Conservation (phyloP, 2,329 filamentous ascomycete genomes). For the Zymoseptoria ardabiliae region DNA sequence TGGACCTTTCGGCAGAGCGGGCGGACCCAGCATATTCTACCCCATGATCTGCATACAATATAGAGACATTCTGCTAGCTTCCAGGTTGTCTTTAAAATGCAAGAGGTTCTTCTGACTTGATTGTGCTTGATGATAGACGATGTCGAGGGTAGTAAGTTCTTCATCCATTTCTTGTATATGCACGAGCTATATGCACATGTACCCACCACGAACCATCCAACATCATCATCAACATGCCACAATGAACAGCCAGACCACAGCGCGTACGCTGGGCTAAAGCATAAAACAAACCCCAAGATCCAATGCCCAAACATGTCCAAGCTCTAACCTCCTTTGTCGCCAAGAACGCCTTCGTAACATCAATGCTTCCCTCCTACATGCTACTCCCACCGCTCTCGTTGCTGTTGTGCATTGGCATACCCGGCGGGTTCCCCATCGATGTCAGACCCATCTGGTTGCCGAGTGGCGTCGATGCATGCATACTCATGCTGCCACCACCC, state of each 20-base stretch:
- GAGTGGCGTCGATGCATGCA: constrained; percentile 9
- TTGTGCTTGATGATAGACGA: too few relatives aligned
- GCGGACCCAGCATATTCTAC: background rate
- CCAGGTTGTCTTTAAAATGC: too few relatives aligned
- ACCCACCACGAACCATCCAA: background rate
- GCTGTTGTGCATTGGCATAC: constrained; percentile 18
- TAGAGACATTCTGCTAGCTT: too few relatives aligned
- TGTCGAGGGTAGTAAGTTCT: background rate
- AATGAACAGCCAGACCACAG: background rate
- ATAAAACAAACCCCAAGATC: background rate
- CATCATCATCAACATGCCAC: background rate
- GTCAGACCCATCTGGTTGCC: constrained; percentile 12
- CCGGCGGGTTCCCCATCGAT: constrained; percentile 13
- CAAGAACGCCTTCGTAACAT: constrained; percentile 1
- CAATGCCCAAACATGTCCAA: background rate
- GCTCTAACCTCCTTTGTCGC: background rate
- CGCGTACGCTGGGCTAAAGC: constrained; percentile 7
- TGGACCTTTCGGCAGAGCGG: background rate
- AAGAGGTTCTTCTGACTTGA: too few relatives aligned
- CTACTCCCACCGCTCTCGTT: constrained; percentile 8
- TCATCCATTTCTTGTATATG: background rate
- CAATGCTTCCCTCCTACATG: constrained; percentile 5
- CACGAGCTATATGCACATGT: background rate
- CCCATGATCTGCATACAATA: too few relatives aligned
- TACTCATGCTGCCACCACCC: constrained; percentile 4